Conservation (phyloP, 257 asterid genomes). For the Nicotiana obtusifolia region DNA sequence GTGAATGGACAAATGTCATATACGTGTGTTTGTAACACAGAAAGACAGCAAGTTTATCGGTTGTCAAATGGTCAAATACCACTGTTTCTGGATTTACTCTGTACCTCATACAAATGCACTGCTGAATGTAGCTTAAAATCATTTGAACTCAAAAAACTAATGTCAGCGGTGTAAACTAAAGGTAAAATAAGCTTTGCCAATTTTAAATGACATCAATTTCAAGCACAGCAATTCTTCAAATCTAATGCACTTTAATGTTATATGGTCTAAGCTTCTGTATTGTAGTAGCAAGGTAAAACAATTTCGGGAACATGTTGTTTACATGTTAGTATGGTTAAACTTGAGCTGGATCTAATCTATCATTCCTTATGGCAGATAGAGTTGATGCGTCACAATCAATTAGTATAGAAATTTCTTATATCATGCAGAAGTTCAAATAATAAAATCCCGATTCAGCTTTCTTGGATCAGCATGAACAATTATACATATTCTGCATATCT, state of each 20-base stretch:
- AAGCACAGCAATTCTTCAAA: neutral
- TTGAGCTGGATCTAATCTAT: neutral
- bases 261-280: neutral
- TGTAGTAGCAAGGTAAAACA: neutral
- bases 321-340: neutral
- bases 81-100: neutral
- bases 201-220: neutral
- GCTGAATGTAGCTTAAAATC: neutral
- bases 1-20: conserved; percentile 1
- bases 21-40: neutral
- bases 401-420: neutral
- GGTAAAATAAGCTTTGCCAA: neutral
- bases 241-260: neutral
- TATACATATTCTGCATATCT: too few species aligned
- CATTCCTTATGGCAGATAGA: neutral
- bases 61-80: neutral
- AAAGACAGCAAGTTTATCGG: neutral
- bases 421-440: neutral
- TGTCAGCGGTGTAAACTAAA: neutral
- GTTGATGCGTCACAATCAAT: neutral
- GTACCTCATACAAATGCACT: neutral
- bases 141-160: neutral
- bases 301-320: neutral
- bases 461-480: too few species aligned
- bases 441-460: too few species aligned